These are phyloP conservation scores for Colletotrichum chlorophyti DNA, from an alignment of 2,329 filamentous ascomycete genomes.

Conservation along the genomic window DNA sequence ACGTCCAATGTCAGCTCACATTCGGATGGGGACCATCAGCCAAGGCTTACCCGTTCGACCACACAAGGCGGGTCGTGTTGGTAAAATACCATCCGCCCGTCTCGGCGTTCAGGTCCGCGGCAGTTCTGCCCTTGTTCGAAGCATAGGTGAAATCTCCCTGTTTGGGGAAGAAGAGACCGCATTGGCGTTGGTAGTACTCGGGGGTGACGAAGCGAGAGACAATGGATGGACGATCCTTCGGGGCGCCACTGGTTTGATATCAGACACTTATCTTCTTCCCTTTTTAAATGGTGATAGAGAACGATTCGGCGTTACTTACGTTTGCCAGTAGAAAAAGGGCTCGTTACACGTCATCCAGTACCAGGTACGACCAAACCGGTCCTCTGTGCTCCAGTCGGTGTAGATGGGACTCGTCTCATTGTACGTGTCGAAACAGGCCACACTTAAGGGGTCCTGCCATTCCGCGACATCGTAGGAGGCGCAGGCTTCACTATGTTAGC, in stretches of 20 bases:
- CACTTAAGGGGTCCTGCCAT: constrained; percentile 47
- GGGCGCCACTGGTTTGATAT: constrained; percentile 49
- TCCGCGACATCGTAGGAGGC: constrained; percentile 52
- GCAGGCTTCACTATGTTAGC: constrained; percentile 47
- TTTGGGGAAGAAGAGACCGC: constrained; percentile 60
- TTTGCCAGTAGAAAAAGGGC: constrained; percentile 55
- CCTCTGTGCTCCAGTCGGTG: constrained; percentile 54
- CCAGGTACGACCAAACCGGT: constrained; percentile 60
- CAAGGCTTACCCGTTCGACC: constrained; percentile 53
- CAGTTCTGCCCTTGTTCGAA: constrained; percentile 51
- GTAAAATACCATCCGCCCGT: constrained; percentile 60
- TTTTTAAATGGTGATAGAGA: no score
- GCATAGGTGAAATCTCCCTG: constrained; percentile 57
- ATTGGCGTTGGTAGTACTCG: constrained; percentile 63
- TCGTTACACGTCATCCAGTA: constrained; percentile 69
- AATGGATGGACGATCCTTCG: constrained; percentile 49
- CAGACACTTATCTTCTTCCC: constrained; percentile 32
- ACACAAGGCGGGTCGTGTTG: constrained; percentile 61
- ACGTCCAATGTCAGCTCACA: constrained; percentile 32
- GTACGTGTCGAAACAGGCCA: constrained; percentile 61
- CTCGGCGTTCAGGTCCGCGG: constrained; percentile 54
- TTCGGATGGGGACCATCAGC: constrained; percentile 19
- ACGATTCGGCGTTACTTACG: constrained; percentile 38
- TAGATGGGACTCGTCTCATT: constrained; percentile 55
- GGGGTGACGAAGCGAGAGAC: constrained; percentile 57